Percentiles rank a stretch among this genome's conserved stretches.
These are phyloP conservation scores for Xanthoceras sorbifolium DNA, from an alignment of 345 rosid genomes.

Conservation along the genomic window DNA sequence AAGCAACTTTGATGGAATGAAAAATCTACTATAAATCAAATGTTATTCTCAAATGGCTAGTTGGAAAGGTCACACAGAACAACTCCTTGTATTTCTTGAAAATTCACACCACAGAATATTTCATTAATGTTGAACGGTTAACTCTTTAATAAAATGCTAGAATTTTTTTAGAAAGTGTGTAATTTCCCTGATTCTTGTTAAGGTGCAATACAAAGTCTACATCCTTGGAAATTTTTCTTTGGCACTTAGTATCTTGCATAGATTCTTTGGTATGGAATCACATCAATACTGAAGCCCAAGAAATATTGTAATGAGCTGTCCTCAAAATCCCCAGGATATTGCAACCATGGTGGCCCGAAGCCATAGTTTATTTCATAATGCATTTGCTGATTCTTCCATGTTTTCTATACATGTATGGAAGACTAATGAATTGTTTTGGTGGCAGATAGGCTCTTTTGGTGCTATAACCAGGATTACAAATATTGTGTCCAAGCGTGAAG, in stretches of 20 bases:
- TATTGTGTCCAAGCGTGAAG: conserved; percentile 85
- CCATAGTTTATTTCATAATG: not conserved
- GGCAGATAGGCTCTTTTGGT: conserved; percentile 99
- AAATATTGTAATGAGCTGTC: not conserved
- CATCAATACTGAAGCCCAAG: not conserved
- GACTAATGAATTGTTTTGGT: conserved; percentile 48
- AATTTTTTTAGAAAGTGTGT: not conserved
- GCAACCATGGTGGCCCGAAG: not conserved
- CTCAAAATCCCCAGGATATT: not conserved
- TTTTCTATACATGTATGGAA: not conserved
- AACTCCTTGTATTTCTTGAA: not conserved
- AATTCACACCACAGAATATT: not conserved
- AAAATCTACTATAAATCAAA: not conserved
- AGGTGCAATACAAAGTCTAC: not conserved
- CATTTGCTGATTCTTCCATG: not conserved
- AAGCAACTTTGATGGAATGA: not conserved
- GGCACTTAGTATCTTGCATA: not conserved
- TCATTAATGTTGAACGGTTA: not conserved
- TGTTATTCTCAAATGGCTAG: not conserved
- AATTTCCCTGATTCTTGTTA: too few species aligned
- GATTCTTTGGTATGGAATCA: not conserved
- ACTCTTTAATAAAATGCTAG: not conserved
- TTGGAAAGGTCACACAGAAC: not conserved
- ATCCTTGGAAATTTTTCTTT: not conserved
- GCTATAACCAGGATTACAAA: conserved; percentile 84